These are phyloP conservation scores for Babesia divergens DNA, from an alignment of 169 alveolate genomes.

Conservation along the genomic window DNA sequence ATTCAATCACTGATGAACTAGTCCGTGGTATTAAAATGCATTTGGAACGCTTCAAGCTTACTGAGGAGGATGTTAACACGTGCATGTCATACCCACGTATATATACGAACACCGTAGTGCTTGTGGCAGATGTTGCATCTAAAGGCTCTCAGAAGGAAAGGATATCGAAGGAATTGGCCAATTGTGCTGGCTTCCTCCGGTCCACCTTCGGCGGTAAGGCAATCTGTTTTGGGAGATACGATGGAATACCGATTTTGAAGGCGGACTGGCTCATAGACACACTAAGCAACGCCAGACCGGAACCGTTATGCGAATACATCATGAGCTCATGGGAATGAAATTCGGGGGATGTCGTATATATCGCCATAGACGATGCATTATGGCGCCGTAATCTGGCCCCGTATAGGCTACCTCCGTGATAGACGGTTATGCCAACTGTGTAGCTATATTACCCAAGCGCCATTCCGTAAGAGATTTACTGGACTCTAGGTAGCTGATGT, in stretches of 20 bases:
- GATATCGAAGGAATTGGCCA: background rate
- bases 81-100: constrained; percentile 29
- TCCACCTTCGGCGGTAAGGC: constrained; percentile 17
- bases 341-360: too few relatives aligned
- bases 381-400: background rate
- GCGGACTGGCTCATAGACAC: constrained; percentile 26
- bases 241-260: constrained; percentile 45
- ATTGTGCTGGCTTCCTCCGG: background rate
- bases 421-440: too few relatives aligned
- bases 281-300: constrained; percentile 7
- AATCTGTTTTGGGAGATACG: constrained; percentile 43
- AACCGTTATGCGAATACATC: background rate
- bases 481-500: too few relatives aligned
- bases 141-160: background rate
- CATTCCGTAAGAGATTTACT: too few relatives aligned
- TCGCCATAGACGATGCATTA: background rate
- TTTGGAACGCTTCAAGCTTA: background rate
- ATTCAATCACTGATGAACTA: constrained; percentile 10
- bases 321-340: too few relatives aligned
- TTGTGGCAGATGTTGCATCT: constrained; percentile 9
- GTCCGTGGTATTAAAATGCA: background rate
- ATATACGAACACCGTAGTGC: constrained; percentile 29
- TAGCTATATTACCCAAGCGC: too few relatives aligned
- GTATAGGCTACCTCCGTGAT: too few relatives aligned
- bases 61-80: constrained; percentile 22